Conservation (phyloP, 176 grass and related monocot species). For the Aegilops sharonensis region DNA sequence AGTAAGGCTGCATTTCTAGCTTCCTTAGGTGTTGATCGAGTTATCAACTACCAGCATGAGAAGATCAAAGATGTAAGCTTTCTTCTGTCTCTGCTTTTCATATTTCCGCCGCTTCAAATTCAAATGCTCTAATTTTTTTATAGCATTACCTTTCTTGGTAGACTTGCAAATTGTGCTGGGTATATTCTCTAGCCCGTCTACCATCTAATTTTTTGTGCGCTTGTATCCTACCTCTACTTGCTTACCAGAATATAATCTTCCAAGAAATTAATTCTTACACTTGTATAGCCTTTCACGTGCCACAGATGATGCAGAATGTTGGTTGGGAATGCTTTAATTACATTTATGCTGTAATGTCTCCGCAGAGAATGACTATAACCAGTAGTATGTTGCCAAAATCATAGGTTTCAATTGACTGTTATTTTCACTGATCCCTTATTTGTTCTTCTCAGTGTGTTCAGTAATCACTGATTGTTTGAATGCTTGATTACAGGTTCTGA, state of each 20-base stretch:
- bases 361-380: neutral
- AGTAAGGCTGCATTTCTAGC: constrained; percentile 78
- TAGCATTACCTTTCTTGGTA: constrained; percentile 14
- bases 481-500: constrained; percentile 65
- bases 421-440: neutral
- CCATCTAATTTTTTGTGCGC: neutral
- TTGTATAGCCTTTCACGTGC: neutral
- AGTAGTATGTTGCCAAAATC: neutral
- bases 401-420: neutral
- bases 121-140: neutral
- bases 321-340: constrained; percentile 24
- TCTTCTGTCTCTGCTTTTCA: constrained; percentile 17
- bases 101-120: constrained; percentile 1
- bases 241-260: neutral
- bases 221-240: neutral
- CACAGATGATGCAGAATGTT: constrained; percentile 14
- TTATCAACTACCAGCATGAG: constrained; percentile 94
- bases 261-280: neutral
- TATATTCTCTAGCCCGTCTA: constrained; percentile 1
- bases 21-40: constrained; percentile 90
- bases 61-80: constrained; percentile 75
- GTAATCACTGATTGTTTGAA: constrained; percentile 8
- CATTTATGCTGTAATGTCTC: neutral
- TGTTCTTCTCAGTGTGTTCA: constrained; percentile 22
- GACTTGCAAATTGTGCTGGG: neutral